Evolutionary conservation across 768 basidiomycete genomes (phyloP).

Genomic region (Lyophyllum atratum): DNA sequence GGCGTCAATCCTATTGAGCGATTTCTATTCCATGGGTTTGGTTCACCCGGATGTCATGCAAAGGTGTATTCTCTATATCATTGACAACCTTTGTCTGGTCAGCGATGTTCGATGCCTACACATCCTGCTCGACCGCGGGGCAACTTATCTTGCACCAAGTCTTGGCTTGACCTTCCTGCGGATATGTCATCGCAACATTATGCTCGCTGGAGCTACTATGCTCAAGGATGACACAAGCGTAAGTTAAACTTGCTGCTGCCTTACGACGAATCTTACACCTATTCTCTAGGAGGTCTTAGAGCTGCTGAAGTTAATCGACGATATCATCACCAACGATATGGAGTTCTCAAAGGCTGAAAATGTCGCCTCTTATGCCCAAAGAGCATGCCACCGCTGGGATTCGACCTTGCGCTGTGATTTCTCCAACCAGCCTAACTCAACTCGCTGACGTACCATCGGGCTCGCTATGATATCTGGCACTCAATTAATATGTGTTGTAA

Average conservation of each 20-base stretch:
- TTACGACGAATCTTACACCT: neutral
- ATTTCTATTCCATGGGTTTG: conserved; percentile 8
- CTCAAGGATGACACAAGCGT: neutral
- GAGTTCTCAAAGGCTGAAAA: neutral
- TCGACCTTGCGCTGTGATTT: neutral
- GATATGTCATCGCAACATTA: neutral
- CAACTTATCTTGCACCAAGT: conserved; percentile 5
- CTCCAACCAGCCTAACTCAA: neutral
- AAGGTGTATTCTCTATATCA: conserved; percentile 5
- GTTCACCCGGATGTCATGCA: conserved; percentile 8
- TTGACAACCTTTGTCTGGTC: neutral
- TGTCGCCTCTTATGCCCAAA: neutral
- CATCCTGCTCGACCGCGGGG: conserved; percentile 1
- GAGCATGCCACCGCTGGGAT: conserved; percentile 10
- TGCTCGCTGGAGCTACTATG: neutral
- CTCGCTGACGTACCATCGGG: neutral
- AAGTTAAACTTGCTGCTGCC: neutral
- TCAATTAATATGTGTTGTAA: neutral
- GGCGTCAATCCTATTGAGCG: conserved; percentile 3
- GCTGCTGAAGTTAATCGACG: conserved; percentile 1
- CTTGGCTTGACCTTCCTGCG: conserved; percentile 3
- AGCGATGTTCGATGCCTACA: neutral
- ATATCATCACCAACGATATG: conserved; percentile 2
- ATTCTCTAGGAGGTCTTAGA: neutral
- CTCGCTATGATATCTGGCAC: no score